phyloP scores from a whole-genome alignment of 169 alveolate species.

The Cryptosporidium felis region DNA sequence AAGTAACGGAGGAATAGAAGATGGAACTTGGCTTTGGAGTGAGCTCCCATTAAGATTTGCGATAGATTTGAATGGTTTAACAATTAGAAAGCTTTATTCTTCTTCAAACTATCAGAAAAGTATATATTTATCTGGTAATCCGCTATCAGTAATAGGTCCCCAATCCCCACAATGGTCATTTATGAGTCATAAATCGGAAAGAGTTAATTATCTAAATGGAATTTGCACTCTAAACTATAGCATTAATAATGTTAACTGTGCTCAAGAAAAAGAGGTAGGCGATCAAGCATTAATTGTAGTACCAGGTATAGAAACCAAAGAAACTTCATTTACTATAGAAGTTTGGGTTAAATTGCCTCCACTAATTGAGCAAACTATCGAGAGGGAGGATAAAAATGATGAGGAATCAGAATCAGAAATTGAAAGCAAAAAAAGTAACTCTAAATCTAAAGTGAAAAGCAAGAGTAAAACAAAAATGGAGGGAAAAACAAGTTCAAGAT shows the following conservation, averaged over 20 bases:
- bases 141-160: slow-evolving; percentile 62
- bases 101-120: slow-evolving; percentile 61
- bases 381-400: neutral
- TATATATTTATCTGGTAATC: slow-evolving; percentile 60
- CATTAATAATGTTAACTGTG: neutral
- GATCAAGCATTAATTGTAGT: slow-evolving; percentile 50
- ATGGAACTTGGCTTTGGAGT: slow-evolving; percentile 65
- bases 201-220: slow-evolving; percentile 57
- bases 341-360: slow-evolving; percentile 69
- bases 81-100: slow-evolving; percentile 32
- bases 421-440: neutral
- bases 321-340: slow-evolving; percentile 54
- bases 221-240: slow-evolving; percentile 26
- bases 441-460: neutral
- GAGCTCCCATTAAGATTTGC: slow-evolving; percentile 66
- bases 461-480: slow-evolving; percentile 21
- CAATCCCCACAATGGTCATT: slow-evolving; percentile 71
- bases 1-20: slow-evolving; percentile 36
- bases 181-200: slow-evolving; percentile 69
- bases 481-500: neutral
- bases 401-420: slow-evolving; percentile 9
- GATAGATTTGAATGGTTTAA: slow-evolving; percentile 50
- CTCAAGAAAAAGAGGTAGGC: neutral
- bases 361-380: neutral
- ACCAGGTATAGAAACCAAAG: slow-evolving; percentile 54